phyloP scores from a whole-genome alignment of 1,139 yeast genomes.

The Spathaspora jeffriesii region DNA sequence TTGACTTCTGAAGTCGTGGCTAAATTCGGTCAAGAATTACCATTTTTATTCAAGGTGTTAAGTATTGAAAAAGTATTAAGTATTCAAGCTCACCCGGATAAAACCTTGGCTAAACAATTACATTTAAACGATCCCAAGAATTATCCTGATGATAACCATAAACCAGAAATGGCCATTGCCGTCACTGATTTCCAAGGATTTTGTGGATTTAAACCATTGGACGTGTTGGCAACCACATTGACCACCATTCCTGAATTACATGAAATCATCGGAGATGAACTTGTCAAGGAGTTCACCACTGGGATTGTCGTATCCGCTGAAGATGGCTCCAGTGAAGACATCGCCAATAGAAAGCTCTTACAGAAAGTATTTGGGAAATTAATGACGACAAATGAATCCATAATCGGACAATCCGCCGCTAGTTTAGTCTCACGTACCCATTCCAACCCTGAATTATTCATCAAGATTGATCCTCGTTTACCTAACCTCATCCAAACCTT shows the following conservation, averaged over 20 bases:
- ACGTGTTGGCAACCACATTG: slow-evolving; percentile 69
- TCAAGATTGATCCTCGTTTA: slow-evolving; percentile 46
- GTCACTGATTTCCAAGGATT: slow-evolving; percentile 95
- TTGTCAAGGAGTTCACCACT: slow-evolving; percentile 51
- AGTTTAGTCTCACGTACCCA: slow-evolving; percentile 64
- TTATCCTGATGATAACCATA: slow-evolving; percentile 97
- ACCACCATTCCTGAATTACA: slow-evolving; percentile 73
- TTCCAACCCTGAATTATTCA: slow-evolving; percentile 48
- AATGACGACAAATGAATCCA: slow-evolving; percentile 71
- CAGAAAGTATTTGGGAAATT: slow-evolving; percentile 77
- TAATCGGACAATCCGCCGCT: slow-evolving; percentile 56
- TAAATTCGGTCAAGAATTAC: slow-evolving; percentile 80
- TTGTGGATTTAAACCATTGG: slow-evolving; percentile 95
- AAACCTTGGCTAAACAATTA: slow-evolving; percentile 71
- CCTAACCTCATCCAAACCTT: slow-evolving; percentile 75
- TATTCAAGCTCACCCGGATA: slow-evolving; percentile 98
- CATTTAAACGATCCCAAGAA: slow-evolving; percentile 85
- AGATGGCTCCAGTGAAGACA: slow-evolving; percentile 48
- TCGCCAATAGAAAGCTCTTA: slow-evolving; percentile 59
- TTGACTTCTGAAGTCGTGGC: slow-evolving; percentile 58
- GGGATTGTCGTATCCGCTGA: slow-evolving; percentile 49
- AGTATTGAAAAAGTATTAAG: slow-evolving; percentile 91
- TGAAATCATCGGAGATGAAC: slow-evolving; percentile 65
- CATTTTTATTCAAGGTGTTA: slow-evolving; percentile 90
- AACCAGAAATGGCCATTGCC: slow-evolving; percentile 99